These are phyloP conservation scores for Pichia sp. DNA, from an alignment of 1,139 yeast species.

Conservation along the genomic window DNA sequence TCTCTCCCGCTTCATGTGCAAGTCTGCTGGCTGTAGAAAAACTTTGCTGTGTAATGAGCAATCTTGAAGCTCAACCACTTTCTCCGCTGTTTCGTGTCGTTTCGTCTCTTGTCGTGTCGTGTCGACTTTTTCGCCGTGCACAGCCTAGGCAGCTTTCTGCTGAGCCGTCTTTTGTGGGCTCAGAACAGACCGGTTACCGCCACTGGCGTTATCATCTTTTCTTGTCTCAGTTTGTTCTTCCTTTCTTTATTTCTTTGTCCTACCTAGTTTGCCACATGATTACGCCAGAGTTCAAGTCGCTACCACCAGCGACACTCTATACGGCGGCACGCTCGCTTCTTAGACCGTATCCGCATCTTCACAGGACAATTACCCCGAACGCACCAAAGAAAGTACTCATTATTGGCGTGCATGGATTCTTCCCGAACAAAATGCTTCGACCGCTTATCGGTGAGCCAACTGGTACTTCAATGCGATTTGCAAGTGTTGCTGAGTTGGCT, in stretches of 20 bases:
- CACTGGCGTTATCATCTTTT: too few species aligned
- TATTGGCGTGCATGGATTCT: slow-evolving; percentile 92
- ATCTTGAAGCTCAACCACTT: neutral
- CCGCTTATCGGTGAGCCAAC: slow-evolving; percentile 89
- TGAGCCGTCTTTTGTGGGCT: too few species aligned
- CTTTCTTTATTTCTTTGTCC: slow-evolving; percentile 2
- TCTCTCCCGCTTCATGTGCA: neutral
- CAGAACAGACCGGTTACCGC: too few species aligned
- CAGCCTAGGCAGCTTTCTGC: too few species aligned
- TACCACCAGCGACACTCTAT: neutral
- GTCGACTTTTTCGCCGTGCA: too few species aligned
- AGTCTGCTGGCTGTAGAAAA: neutral
- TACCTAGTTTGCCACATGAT: neutral
- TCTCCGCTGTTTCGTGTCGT: neutral
- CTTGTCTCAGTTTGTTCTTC: too few species aligned
- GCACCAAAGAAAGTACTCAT: slow-evolving; percentile 51
- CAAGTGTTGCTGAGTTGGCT: slow-evolving; percentile 77
- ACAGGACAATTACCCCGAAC: slow-evolving; percentile 24
- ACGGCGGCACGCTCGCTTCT: neutral
- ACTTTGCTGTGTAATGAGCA: neutral
- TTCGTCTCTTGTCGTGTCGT: too few species aligned
- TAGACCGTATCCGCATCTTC: slow-evolving; percentile 22
- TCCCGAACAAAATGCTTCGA: slow-evolving; percentile 79
- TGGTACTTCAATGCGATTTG: slow-evolving; percentile 82
- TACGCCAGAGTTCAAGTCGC: neutral